Percentiles rank a stretch among this genome's conserved stretches.
Evolutionary conservation across 331 rosid species (phyloP).

Genomic region (Malus hybrid): DNA sequence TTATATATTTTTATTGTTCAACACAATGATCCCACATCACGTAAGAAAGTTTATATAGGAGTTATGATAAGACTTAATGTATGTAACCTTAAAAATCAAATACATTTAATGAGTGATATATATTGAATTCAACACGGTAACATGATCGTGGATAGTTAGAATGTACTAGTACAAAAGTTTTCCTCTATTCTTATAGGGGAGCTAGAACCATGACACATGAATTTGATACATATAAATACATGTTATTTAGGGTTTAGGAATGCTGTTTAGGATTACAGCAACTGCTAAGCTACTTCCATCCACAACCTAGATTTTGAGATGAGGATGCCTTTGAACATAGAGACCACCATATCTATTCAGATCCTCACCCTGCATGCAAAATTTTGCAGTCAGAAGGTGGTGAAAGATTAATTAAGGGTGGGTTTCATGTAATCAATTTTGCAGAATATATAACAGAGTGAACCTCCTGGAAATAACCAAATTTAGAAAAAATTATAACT

Average conservation of each 20-base stretch:
- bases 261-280: constrained; percentile 51
- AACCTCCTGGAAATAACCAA: background rate
- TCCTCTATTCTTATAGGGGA: background rate
- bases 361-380: constrained; percentile 39
- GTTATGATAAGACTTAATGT: background rate
- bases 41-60: too few relatives aligned
- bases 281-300: constrained; percentile 72
- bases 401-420: background rate
- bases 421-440: background rate
- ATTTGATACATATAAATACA: too few relatives aligned
- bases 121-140: background rate
- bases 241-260: constrained; percentile 18
- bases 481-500: too few relatives aligned
- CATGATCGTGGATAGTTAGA: background rate
- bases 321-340: constrained; percentile 43
- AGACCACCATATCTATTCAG: constrained; percentile 57
- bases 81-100: too few relatives aligned
- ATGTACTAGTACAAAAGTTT: background rate
- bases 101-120: background rate
- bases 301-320: constrained; percentile 52
- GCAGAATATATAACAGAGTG: background rate
- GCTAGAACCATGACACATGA: background rate
- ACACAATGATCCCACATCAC: background rate
- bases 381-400: background rate
- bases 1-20: too few relatives aligned